Base-by-base conservation (phyloP, 495 filamentous ascomycete genomes). In the Pseudotulostoma volvatum region DNA sequence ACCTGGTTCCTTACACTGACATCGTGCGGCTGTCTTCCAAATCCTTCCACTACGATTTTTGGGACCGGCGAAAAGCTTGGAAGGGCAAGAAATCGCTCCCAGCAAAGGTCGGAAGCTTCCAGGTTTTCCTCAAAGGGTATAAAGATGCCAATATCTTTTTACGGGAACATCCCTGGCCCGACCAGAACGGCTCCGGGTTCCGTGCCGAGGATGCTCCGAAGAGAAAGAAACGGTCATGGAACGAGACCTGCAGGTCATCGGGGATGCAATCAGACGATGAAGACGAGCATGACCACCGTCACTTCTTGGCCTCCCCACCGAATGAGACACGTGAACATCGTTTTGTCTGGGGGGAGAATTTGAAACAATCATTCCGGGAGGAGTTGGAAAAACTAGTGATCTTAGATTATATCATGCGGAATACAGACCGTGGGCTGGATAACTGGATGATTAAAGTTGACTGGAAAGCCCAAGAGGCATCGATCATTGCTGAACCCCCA, bases 371-470 rank as follows among this genome's bases (percentile, higher is more conserved):
- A 0, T 96, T 99, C 58, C 67, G 90, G 7, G 92, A 95, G 50
- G 81, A 95, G 58, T 66, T 99, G 25, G 90, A 99, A 59, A 99
- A 96, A 59, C 66, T 99, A 8, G 90, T 99, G 9, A 92, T 99
- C 48, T 54, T 99, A 49, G 90, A 99, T 58, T 99, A 99, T 48
- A 93, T 99, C 36, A 99, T 99, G 90, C 76, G 90, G 16, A 99
- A 99, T 52, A 99, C 90, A 2, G 90, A 99, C 54, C 71, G 90
- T 58, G 90, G 90, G 8, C 63, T 95, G 43, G 90, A 99, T 56
- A 99, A 99, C 43, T 99, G 90, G 90, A 99, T 99, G 90, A 84
- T 99, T 47, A 88, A 81, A 50, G 82, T 99, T 17, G 85, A 96
- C 53, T 83, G 73, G 72, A 68, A 81, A 34, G 77, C 69, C 16